phyloP scores from a whole-genome alignment of 176 grass and related monocot genomes.

The Avena sativa region DNA sequence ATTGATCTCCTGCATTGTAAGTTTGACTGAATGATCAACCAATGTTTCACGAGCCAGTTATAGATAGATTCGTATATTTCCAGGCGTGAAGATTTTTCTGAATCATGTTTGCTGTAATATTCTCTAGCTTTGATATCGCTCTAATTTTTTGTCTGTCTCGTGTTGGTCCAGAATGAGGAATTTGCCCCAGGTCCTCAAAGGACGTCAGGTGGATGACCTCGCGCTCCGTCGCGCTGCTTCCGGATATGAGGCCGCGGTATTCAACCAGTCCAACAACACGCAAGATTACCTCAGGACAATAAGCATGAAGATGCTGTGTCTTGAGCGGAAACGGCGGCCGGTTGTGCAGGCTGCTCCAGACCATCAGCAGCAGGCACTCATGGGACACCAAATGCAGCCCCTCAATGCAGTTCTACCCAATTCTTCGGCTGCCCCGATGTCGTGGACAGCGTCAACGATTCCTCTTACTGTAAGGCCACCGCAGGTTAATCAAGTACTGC shows the following conservation, averaged over 20 bases:
- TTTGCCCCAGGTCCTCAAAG: neutral
- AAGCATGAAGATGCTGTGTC: neutral
- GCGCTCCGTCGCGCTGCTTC: neutral
- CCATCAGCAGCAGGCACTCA: slow-evolving; percentile 12
- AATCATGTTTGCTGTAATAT: neutral
- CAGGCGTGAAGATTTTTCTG: neutral
- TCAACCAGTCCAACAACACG: neutral
- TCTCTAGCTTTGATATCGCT: neutral
- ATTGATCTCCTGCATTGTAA: neutral
- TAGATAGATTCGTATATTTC: neutral
- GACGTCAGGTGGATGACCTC: neutral
- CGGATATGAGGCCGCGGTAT: neutral
- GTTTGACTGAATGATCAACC: neutral
- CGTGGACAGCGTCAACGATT: neutral
- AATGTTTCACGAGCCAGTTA: neutral
- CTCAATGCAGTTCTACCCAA: neutral
- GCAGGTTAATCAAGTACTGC: neutral
- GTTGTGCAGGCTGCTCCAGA: neutral
- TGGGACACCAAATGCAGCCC: neutral
- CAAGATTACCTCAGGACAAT: slow-evolving; percentile 1
- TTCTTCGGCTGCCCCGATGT: neutral
- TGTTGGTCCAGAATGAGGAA: neutral
- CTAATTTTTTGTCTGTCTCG: neutral
- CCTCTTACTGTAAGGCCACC: neutral
- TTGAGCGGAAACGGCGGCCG: neutral